These are phyloP conservation scores for Boletus sensibilis DNA, from an alignment of 768 basidiomycete genomes.

Conservation along the genomic window DNA sequence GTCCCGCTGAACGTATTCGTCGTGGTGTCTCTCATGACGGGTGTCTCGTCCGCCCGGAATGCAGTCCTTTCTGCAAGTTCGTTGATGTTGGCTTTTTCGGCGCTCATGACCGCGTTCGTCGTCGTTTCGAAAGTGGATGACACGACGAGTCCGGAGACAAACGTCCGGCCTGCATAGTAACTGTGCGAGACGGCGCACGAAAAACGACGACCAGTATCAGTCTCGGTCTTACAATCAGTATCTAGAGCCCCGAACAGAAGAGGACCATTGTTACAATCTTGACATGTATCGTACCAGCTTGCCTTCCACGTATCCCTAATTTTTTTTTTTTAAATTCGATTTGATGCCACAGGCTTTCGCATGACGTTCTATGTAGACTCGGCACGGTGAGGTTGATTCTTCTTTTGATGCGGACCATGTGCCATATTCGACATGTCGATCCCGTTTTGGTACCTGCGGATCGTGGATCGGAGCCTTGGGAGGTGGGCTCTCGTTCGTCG, in stretches of 20 bases:
- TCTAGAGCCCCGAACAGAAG: not conserved
- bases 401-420: not conserved
- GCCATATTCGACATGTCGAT: not conserved
- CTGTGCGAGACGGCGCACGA: not conserved
- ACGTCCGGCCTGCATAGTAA: conserved; percentile 19
- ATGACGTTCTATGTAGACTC: not conserved
- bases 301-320: not conserved
- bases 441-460: too few species aligned
- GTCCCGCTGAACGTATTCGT: conserved; percentile 77
- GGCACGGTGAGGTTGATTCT: not conserved
- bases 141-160: conserved; percentile 13
- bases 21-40: conserved; percentile 64
- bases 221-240: too few species aligned
- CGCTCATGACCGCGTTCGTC: conserved; percentile 53
- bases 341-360: not conserved
- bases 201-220: not conserved
- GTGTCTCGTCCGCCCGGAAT: conserved; percentile 62
- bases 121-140: conserved; percentile 40
- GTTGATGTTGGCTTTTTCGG: conserved; percentile 55
- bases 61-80: conserved; percentile 60
- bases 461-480: too few species aligned
- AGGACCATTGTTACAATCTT: not conserved
- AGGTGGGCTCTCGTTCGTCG: too few species aligned
- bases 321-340: not conserved
- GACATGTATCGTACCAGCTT: conserved; percentile 1